Conservation (phyloP, 768 basidiomycete genomes). For the Mycena chlorophos region DNA sequence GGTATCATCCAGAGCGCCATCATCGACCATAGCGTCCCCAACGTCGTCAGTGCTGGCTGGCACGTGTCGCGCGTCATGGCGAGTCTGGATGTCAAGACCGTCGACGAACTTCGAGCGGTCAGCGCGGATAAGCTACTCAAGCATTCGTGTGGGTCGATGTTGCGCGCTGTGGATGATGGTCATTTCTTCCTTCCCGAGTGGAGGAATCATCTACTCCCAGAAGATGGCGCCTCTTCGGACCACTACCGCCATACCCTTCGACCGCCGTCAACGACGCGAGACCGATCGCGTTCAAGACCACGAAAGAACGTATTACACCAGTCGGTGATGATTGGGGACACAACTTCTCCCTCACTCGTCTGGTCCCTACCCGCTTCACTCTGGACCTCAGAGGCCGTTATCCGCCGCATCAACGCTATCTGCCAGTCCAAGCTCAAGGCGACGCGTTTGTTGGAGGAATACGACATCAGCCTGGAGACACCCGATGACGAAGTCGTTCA, state of each 20-base stretch:
- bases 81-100: slow-evolving; percentile 49
- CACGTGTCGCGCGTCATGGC: slow-evolving; percentile 66
- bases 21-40: slow-evolving; percentile 61
- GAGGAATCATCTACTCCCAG: slow-evolving; percentile 47
- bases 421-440: slow-evolving; percentile 69
- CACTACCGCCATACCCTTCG: slow-evolving; percentile 15
- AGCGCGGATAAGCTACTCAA: slow-evolving; percentile 57
- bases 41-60: slow-evolving; percentile 61
- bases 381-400: slow-evolving; percentile 63
- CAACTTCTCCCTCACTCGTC: slow-evolving; percentile 59
- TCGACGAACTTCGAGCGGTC: slow-evolving; percentile 65
- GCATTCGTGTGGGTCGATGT: slow-evolving; percentile 39
- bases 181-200: slow-evolving; percentile 65
- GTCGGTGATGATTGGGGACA: slow-evolving; percentile 77
- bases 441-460: slow-evolving; percentile 61
- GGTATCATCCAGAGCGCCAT: slow-evolving; percentile 76
- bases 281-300: slow-evolving; percentile 21
- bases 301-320: slow-evolving; percentile 45
- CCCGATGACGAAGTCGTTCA: slow-evolving; percentile 67
- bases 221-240: slow-evolving; percentile 26
- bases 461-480: slow-evolving; percentile 66
- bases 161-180: slow-evolving; percentile 68
- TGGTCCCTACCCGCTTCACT: slow-evolving; percentile 61
- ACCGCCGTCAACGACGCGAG: neutral
- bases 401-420: slow-evolving; percentile 70